phyloP scores from a whole-genome alignment of 257 asterid genomes.

The Capsicum chinense region DNA sequence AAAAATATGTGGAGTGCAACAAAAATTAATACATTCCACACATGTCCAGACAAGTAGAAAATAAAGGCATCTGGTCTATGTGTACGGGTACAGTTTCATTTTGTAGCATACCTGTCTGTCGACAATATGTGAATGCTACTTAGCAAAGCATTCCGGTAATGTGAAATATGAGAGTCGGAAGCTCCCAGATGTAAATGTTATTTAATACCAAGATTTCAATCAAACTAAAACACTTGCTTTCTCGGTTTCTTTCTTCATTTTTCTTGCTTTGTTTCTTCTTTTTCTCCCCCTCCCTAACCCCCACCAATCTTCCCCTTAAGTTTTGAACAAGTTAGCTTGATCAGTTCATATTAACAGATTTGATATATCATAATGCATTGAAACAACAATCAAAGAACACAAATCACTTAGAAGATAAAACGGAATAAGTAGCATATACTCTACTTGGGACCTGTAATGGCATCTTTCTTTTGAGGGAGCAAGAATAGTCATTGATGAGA shows the following conservation, averaged over 20 bases:
- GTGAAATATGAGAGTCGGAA: neutral
- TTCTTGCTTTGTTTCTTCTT: neutral
- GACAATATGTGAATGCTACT: neutral
- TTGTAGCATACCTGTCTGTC: neutral
- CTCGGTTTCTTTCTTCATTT: neutral
- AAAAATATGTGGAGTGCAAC: constrained; percentile 8
- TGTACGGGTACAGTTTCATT: neutral
- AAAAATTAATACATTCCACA: neutral
- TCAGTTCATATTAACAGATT: neutral
- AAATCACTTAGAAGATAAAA: neutral
- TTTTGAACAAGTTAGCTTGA: neutral
- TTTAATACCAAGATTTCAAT: neutral
- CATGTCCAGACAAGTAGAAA: neutral
- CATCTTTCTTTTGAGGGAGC: constrained; percentile 85
- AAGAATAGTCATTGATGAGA: constrained; percentile 82
- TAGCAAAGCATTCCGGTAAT: neutral
- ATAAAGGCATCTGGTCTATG: neutral
- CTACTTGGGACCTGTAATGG: constrained; percentile 71
- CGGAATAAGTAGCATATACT: constrained; percentile 5
- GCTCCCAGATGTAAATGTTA: constrained; percentile 2
- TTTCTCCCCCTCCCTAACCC: neutral
- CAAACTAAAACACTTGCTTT: neutral
- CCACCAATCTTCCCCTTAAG: neutral
- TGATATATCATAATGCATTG: neutral
- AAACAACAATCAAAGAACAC: constrained; percentile 2